Base-by-base conservation (phyloP, 164 flowering plant genomes). In the Taxillus chinensis region DNA sequence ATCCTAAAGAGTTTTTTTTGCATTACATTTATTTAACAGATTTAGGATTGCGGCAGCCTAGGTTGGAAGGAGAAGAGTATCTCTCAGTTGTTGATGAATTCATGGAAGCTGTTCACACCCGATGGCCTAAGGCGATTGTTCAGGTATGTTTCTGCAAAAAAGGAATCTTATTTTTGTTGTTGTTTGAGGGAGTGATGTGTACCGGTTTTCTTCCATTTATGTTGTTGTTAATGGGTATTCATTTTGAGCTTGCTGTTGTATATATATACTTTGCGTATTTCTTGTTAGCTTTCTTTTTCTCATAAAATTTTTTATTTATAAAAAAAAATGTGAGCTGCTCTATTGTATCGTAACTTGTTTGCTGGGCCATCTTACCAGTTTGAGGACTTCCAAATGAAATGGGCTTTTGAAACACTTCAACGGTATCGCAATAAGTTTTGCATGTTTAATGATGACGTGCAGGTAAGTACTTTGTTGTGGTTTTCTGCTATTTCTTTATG, bases 391-490 rank as follows among this genome's bases (percentile, higher is more conserved):
- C 99, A 95, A 85, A 81, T 89, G 90, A 95, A 95, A 74, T 95
- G 99, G 99, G 99, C 99, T 40, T 95, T 95, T 83, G 97, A 95
- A 76, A 95, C 99, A 55, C 79, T 95, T 68, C 75, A 83, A 54
- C 84, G 97, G 2, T 95, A 91, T 73, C 95, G 95, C 63, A 81
- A 75, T 64, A 83, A 68, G 76, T 89, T 87, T 75, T 85, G 97
- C 80, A 91, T 89, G 99, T 95, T 95, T 70, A 95, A 95, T 80
- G 99, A 91, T 86, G 99, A 95, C 69, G 77, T 95, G 68, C 99
- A 95, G 90, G 99, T 89, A 67, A 64, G 68, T 62, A 41, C 48
- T 62, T 61, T 15, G 53, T 38, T 62, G 49, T 41, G 17, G 5
- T 37, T 60, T 63, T n/a, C 59, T 60, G 14, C 48, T 53, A 50